A percentile compares a stretch with the other conserved stretches of the same genome.
phyloP scores from a whole-genome alignment of 139 green algal genomes.

The Klebsormidium nitens region DNA sequence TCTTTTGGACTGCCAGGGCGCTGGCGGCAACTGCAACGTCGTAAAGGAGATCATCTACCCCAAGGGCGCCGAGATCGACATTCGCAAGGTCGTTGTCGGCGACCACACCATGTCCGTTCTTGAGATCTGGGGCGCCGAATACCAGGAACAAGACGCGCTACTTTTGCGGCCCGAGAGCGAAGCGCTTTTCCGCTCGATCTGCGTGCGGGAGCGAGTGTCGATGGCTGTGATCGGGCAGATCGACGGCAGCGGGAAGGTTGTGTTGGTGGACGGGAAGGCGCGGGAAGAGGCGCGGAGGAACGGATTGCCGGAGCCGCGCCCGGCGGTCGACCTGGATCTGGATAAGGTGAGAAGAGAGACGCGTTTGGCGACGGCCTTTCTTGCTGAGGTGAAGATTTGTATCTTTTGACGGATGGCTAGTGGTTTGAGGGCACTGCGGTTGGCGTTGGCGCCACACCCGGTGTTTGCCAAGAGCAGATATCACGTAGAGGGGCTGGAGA shows the following conservation, averaged over 20 bases:
- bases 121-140: conserved; percentile 99
- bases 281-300: conserved; percentile 11
- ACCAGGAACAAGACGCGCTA: conserved; percentile 87
- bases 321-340: conserved; percentile 89
- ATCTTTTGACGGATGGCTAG: not conserved
- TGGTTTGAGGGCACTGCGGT: no score
- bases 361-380: not conserved
- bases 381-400: not conserved
- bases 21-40: conserved; percentile 98
- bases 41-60: conserved; percentile 99
- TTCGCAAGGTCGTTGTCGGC: conserved; percentile 74
- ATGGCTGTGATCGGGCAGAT: conserved; percentile 84
- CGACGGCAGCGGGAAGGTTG: conserved; percentile 75
- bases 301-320: conserved; percentile 43
- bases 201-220: conserved; percentile 69
- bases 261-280: conserved; percentile 63
- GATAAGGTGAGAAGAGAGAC: conserved; percentile 66
- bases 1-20: conserved; percentile 61
- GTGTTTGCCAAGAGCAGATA: no score
- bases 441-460: no score
- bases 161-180: conserved; percentile 54
- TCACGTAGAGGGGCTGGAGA: no score
- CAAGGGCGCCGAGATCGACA: conserved; percentile 83
- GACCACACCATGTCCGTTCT: conserved; percentile 95
- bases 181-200: conserved; percentile 72